Evolutionary conservation across 176 grass and related monocot species (phyloP), one percentile per base, ranked within the genome.

Genomic region (Avena sativa): DNA sequence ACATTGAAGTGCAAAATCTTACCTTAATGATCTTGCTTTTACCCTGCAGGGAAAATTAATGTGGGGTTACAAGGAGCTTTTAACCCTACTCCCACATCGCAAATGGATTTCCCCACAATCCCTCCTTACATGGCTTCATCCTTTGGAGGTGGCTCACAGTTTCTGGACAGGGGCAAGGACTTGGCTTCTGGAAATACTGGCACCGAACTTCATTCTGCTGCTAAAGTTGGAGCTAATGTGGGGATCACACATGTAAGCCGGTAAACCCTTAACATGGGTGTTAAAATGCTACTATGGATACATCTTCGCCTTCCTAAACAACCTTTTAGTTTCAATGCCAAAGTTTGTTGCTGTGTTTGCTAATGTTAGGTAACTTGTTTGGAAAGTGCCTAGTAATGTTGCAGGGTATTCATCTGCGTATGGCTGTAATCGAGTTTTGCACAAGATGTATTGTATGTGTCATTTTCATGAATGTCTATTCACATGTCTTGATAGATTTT

Each of bases 161-260:
- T 91, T 77, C 48, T 89, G 65, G 94, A 94, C 51, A 96, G 90
- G 87, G 94, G 94, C 83, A 96, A 96, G 84, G 97, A 99, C 38
- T 71, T 96, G 56, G 81, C 73, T 90, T 62, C 87, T 70, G 76
- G 68, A 60, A 93, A 46, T 90, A 70, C 16, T 79, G 76, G 86
- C 88, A 77, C 78, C 30, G 91, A 98, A 84, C 84, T 91, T 84
- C 77, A 91, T 89, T 92, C 87, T 36, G 71, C 80, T n/a, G 69
- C 87, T 87, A 92, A 95, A 93, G 80, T 76, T 85, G 86, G 81
- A 80, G 74, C 79, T 72, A 72, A 82, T 13, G 30, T 75, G 58
- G 90, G 82, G 13, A 78, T 88, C 51, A 46, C 47, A 1, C 90
- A 91, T 82, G 90, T 91, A 86, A 72, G 34, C 30, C 52, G 70